Percentiles rank a stretch among this genome's conserved stretches.
These are phyloP conservation scores for Sugiyamaella valdiviana DNA, from an alignment of 805 yeast species.

Conservation along the genomic window DNA sequence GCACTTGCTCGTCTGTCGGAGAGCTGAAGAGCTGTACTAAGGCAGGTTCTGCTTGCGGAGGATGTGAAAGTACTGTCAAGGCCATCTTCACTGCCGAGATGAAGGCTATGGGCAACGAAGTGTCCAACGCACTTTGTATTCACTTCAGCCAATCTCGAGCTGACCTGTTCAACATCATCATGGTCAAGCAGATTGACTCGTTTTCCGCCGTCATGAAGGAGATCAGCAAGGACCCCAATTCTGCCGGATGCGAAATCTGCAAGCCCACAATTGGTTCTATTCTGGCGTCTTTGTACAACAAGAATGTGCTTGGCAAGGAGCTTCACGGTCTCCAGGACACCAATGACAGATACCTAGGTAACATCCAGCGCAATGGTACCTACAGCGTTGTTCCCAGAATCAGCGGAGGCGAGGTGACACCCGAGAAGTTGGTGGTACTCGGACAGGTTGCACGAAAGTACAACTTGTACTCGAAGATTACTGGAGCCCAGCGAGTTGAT, in stretches of 20 bases:
- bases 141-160: conserved; percentile 35
- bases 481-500: conserved; percentile 7
- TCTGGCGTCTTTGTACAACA: conserved; percentile 32
- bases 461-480: conserved; percentile 6
- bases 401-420: conserved; percentile 37
- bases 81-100: conserved; percentile 34
- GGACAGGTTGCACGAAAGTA: conserved; percentile 7
- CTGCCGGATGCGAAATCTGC: conserved; percentile 37
- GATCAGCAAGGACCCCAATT: conserved; percentile 26
- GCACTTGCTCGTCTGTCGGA: conserved; percentile 27
- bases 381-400: conserved; percentile 36
- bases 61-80: conserved; percentile 36
- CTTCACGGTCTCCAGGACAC: conserved; percentile 36
- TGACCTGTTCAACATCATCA: conserved; percentile 33
- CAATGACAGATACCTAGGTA: conserved; percentile 35
- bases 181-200: conserved; percentile 31
- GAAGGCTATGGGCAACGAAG: conserved; percentile 33
- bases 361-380: conserved; percentile 37
- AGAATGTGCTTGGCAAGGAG: conserved; percentile 30
- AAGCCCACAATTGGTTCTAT: conserved; percentile 35
- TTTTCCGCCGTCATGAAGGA: conserved; percentile 31
- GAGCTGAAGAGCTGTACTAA: conserved; percentile 34
- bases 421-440: conserved; percentile 29
- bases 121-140: conserved; percentile 31
- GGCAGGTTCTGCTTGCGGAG: conserved; percentile 39